Evolutionary conservation across 164 flowering plant species (phyloP), one percentile per base, ranked within the genome.

Genomic region (Nymphaea colorata): DNA sequence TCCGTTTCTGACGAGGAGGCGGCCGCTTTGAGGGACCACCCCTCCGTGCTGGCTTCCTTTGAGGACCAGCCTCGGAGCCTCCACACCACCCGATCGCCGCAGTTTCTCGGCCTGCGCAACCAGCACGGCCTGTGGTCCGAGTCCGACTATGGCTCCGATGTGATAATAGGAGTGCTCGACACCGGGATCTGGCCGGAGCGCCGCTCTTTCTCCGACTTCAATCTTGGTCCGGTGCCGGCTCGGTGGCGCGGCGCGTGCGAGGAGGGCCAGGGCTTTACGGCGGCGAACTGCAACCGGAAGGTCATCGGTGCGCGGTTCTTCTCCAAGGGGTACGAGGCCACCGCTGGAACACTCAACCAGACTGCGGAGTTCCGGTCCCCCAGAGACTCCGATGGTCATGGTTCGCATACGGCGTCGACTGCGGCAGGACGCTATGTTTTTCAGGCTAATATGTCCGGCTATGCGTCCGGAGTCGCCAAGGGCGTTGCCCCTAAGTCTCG

Each of bases 51-150:
- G 66, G 90, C 91, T 10, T 77, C 74, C 3, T 79, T 94, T 65
- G 87, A 82, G 72, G 99, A 94, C 74, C 85, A 79, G 6, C 84
- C 86, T 17, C 82, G 96, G 15, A 68, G 78, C 6, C 93, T 91
- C 62, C 97, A 94, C 85, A 94, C 99, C 65, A 94, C 99, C 1
- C 84, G 99, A 43, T 94, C 99, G n/a, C 99, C 99, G 5, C 97
- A 94, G 75, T 94, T 91, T 65, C 80, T 94, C 3, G 97, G 97
- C 7, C 82, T 94, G 3, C 70, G 94, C 5, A 88, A 81, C 78
- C 93, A 88, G 75, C 76, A 68, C 0, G 97, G 97, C 1, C 83
- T 94, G n/a, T 94, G 97, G 97, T 87, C 98, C 2, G 93, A 87
- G 0, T 88, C 99, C 17, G 91, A 91, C 61, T 91, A 89, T 69